Percentiles rank a stretch among this genome's conserved stretches.
These are phyloP conservation scores for Orbilia blumenaviensis DNA, from an alignment of 2,329 filamentous ascomycete genomes.

Conservation along the genomic window DNA sequence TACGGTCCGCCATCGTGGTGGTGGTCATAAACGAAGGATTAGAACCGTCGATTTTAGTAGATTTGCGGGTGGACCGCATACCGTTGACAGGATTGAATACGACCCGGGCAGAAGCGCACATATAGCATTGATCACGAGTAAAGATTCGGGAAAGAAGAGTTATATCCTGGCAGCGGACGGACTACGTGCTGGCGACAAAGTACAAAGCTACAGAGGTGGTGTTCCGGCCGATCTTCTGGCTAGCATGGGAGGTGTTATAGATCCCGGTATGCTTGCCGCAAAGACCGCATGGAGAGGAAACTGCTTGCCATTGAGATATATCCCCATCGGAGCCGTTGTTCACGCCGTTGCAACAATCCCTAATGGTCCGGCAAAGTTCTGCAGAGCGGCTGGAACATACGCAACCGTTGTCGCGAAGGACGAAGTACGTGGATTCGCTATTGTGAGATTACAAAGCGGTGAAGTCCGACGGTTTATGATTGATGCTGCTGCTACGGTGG, in stretches of 20 bases:
- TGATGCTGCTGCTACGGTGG: conserved; percentile 93
- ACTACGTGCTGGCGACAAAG: conserved; percentile 86
- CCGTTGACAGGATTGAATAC: conserved; percentile 94
- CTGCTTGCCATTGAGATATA: conserved; percentile 93
- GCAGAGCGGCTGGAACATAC: conserved; percentile 91
- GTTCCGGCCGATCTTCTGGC: conserved; percentile 86
- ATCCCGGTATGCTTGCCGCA: conserved; percentile 94
- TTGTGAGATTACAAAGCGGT: conserved; percentile 87
- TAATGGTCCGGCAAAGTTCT: conserved; percentile 83
- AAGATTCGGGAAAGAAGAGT: conserved; percentile 77
- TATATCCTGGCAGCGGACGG: conserved; percentile 98
- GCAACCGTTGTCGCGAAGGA: conserved; percentile 90
- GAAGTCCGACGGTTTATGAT: conserved; percentile 89
- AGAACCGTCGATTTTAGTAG: conserved; percentile 89
- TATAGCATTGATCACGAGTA: conserved; percentile 82
- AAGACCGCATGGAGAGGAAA: conserved; percentile 95
- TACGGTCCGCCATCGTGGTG: conserved; percentile 89
- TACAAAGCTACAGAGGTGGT: conserved; percentile 90
- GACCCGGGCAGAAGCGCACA: conserved; percentile 93
- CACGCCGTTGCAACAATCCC: conserved; percentile 85
- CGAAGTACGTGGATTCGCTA: conserved; percentile 78
- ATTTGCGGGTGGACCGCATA: conserved; percentile 78
- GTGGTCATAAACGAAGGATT: conserved; percentile 90
- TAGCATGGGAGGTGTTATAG: conserved; percentile 90
- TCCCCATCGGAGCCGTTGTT: conserved; percentile 90